Percentiles rank a stretch among this genome's conserved stretches.
Conservation (phyloP, 2,329 filamentous ascomycete species). For the Dothideomycetidae sp. region DNA sequence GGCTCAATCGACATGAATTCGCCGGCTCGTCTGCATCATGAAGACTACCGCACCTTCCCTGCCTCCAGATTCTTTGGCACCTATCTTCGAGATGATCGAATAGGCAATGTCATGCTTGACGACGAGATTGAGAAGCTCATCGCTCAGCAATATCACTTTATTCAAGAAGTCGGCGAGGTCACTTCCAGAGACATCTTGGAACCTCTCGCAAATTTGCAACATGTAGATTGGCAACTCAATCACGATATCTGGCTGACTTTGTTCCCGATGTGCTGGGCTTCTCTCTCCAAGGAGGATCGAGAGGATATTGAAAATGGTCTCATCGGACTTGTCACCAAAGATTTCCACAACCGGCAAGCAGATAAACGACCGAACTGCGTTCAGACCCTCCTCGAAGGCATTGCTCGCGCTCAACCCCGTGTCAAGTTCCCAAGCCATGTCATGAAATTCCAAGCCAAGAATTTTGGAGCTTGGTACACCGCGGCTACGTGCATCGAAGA, state of each 20-base stretch:
- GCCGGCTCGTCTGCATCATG: slow-evolving; percentile 61
- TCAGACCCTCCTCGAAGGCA: slow-evolving; percentile 78
- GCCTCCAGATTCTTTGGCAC: slow-evolving; percentile 58
- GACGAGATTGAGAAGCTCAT: slow-evolving; percentile 71
- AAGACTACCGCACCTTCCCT: slow-evolving; percentile 70
- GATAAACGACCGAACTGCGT: slow-evolving; percentile 93
- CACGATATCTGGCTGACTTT: slow-evolving; percentile 82
- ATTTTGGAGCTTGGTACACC: slow-evolving; percentile 96
- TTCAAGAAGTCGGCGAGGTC: slow-evolving; percentile 69
- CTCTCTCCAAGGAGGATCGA: slow-evolving; percentile 73
- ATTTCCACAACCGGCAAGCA: slow-evolving; percentile 87
- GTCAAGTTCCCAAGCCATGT: slow-evolving; percentile 93
- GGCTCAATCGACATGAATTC: slow-evolving; percentile 78
- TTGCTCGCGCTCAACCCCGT: slow-evolving; percentile 67
- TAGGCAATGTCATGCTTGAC: slow-evolving; percentile 56
- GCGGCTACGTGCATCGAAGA: slow-evolving; percentile 82
- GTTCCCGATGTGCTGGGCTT: slow-evolving; percentile 90
- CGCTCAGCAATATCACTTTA: slow-evolving; percentile 65
- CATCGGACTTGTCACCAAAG: slow-evolving; percentile 80
- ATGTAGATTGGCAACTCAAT: slow-evolving; percentile 67
- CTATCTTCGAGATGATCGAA: slow-evolving; percentile 55
- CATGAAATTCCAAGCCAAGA: slow-evolving; percentile 85
- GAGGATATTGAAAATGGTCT: slow-evolving; percentile 81
- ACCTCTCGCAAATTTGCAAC: slow-evolving; percentile 80
- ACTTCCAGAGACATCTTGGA: slow-evolving; percentile 80